These are phyloP conservation scores for Septoria linicola DNA, from an alignment of 2,329 filamentous ascomycete genomes.

Conservation along the genomic window DNA sequence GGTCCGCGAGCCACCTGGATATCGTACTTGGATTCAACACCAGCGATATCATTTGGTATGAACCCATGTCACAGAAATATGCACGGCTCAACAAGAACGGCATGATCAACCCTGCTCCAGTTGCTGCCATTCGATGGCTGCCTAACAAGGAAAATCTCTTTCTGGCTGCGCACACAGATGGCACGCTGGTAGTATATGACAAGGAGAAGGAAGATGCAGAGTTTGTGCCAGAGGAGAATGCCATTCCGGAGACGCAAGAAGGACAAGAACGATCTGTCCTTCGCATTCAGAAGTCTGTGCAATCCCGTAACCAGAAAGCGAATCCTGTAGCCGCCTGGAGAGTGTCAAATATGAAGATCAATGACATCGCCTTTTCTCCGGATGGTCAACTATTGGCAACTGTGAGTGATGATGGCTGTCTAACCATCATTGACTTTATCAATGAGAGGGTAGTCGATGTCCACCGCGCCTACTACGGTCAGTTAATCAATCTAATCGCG, in stretches of 20 bases:
- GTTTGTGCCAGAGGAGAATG: conserved; percentile 64
- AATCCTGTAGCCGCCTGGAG: conserved; percentile 95
- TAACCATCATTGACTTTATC: conserved; percentile 88
- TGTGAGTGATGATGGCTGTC: conserved; percentile 84
- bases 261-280: conserved; percentile 17
- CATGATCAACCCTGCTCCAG: conserved; percentile 79
- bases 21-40: conserved; percentile 95
- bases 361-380: conserved; percentile 88
- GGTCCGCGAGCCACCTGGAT: conserved; percentile 76
- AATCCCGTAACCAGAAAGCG: conserved; percentile 87
- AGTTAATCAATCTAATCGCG: not conserved
- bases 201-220: conserved; percentile 91
- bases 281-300: conserved; percentile 83
- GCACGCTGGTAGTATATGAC: conserved; percentile 88
- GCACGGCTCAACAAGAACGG: conserved; percentile 96
- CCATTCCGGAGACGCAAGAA: conserved; percentile 31
- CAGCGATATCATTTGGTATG: conserved; percentile 97
- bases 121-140: conserved; percentile 88
- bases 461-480: conserved; percentile 86
- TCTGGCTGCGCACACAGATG: conserved; percentile 87
- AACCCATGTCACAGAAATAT: conserved; percentile 94
- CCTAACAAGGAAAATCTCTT: conserved; percentile 93
- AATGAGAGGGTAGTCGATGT: conserved; percentile 84
- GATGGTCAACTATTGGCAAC: conserved; percentile 84
- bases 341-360: conserved; percentile 84